phyloP scores from a whole-genome alignment of 345 rosid genomes.

The Geranium brycei region DNA sequence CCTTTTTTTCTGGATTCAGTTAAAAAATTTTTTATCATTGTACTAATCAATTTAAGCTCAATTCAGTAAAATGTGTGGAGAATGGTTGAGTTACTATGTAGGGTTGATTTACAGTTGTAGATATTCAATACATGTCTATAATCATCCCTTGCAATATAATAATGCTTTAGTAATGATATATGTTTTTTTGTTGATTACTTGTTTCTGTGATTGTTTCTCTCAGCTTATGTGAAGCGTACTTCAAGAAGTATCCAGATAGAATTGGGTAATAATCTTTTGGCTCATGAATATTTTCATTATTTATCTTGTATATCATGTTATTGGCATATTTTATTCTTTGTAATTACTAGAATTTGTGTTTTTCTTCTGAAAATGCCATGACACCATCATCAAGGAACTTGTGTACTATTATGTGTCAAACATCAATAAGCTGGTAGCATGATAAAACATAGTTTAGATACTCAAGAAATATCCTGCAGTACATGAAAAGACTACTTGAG shows the following conservation, averaged over 20 bases:
- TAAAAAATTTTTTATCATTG: not conserved
- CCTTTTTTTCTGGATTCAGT: not conserved
- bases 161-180: too few relatives aligned
- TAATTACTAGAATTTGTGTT: not conserved
- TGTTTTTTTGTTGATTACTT: not conserved
- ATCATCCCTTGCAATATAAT: not conserved
- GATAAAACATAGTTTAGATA: not conserved
- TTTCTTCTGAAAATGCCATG: not conserved
- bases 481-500: not conserved
- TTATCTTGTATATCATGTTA: not conserved
- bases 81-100: not conserved
- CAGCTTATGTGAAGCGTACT: conserved; percentile 96
- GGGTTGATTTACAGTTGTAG: not conserved
- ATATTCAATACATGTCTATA: not conserved
- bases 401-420: too few relatives aligned
- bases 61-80: not conserved
- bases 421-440: not conserved
- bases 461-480: not conserved
- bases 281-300: not conserved
- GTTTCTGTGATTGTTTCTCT: conserved; percentile 7
- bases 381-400: too few relatives aligned
- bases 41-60: not conserved
- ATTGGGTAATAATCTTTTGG: conserved; percentile 45
- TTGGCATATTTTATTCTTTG: not conserved
- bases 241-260: conserved; percentile 66